phyloP scores from a whole-genome alignment of 495 filamentous ascomycete species.

The Trichoderma asperelloides region DNA sequence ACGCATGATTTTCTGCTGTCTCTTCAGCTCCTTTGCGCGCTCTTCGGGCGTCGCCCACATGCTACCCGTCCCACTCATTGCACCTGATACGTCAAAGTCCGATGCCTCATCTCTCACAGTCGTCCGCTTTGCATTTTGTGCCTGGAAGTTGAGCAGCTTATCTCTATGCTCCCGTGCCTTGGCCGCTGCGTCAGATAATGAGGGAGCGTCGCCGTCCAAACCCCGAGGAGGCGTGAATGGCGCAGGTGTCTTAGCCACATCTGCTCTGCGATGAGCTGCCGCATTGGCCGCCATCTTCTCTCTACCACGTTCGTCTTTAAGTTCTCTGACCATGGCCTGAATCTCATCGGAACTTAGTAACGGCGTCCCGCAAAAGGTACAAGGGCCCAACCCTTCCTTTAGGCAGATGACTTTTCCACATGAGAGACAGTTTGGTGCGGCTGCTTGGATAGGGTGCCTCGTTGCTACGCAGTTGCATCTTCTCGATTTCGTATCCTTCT shows the following conservation, averaged over 20 bases:
- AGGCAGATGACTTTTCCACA: slow-evolving; percentile 98
- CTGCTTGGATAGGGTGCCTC: slow-evolving; percentile 72
- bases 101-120: slow-evolving; percentile 87
- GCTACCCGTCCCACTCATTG: slow-evolving; percentile 41
- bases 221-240: slow-evolving; percentile 39
- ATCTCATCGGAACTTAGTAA: slow-evolving; percentile 64
- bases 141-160: slow-evolving; percentile 72
- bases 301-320: slow-evolving; percentile 76
- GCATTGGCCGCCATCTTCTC: slow-evolving; percentile 79
- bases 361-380: slow-evolving; percentile 77
- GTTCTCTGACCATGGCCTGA: slow-evolving; percentile 73
- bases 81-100: slow-evolving; percentile 72
- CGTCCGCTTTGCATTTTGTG: slow-evolving; percentile 79
- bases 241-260: slow-evolving; percentile 44
- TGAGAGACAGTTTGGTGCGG: slow-evolving; percentile 83
- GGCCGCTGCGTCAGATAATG: slow-evolving; percentile 33
- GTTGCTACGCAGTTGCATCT: slow-evolving; percentile 79
- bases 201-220: slow-evolving; percentile 19
- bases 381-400: slow-evolving; percentile 87
- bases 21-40: slow-evolving; percentile 76
- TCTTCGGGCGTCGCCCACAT: slow-evolving; percentile 88
- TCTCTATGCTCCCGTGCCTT: slow-evolving; percentile 73
- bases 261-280: slow-evolving; percentile 51
- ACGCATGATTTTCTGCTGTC: slow-evolving; percentile 76
- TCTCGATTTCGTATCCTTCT: slow-evolving; percentile 41